Percentiles rank a stretch among this genome's conserved stretches.
phyloP scores from a whole-genome alignment of 345 rosid species.

The Eutrema japonicum region DNA sequence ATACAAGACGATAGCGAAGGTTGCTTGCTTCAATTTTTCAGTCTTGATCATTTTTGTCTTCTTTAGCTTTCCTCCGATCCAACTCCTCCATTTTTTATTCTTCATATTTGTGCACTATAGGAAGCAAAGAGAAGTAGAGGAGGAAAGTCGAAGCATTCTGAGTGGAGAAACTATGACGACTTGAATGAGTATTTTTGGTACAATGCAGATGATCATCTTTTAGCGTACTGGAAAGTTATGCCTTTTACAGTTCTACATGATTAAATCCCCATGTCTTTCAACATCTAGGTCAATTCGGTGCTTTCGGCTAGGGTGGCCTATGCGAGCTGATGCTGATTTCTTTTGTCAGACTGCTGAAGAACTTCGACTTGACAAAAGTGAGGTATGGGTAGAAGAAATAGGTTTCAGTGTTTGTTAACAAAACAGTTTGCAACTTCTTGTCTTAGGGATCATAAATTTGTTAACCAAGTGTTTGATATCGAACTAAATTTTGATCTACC shows the following conservation, averaged over 20 bases:
- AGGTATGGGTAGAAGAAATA: conserved; percentile 46
- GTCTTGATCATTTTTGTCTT: conserved; percentile 18
- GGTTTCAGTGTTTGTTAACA: neutral
- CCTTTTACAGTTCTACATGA: conserved; percentile 12
- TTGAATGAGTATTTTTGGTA: conserved; percentile 77
- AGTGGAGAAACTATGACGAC: conserved; percentile 78
- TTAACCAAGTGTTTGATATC: neutral
- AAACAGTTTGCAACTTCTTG: neutral
- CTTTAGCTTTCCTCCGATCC: conserved; percentile 1
- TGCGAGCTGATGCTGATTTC: conserved; percentile 81
- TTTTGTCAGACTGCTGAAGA: conserved; percentile 54
- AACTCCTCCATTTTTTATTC: conserved; percentile 3
- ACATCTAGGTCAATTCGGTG: conserved; percentile 65
- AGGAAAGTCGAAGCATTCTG: conserved; percentile 74
- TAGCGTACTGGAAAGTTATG: neutral
- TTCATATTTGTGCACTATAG: conserved; percentile 39
- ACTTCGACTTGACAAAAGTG: conserved; percentile 42
- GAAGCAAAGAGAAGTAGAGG: conserved; percentile 69
- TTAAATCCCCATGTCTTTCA: conserved; percentile 1
- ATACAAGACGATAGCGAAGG: conserved; percentile 60
- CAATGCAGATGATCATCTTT: conserved; percentile 14
- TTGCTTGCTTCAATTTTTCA: conserved; percentile 30
- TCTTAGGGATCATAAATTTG: neutral
- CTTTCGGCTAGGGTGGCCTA: conserved; percentile 80
- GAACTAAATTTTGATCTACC: neutral